Evolutionary conservation across 2,329 filamentous ascomycete species (phyloP).

Genomic region (Decorospora gaudefroyi): DNA sequence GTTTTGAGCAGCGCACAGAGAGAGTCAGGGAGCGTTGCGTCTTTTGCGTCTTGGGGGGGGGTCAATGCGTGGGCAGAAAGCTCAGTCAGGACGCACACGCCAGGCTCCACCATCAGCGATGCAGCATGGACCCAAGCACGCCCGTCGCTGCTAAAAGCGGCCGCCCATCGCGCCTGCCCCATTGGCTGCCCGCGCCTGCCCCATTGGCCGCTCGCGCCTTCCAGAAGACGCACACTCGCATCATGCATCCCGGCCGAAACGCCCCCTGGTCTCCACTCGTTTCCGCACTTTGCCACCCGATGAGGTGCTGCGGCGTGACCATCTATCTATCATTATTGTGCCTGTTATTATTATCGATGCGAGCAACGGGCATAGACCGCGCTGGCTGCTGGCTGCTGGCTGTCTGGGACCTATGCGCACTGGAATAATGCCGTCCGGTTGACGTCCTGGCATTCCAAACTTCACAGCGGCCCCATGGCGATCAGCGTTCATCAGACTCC

Average conservation of each 20-base stretch:
- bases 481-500: too few species aligned
- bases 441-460: not conserved
- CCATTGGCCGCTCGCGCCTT: slow-evolving; percentile 17
- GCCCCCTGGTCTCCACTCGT: slow-evolving; percentile 4
- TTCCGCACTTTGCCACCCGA: slow-evolving; percentile 7
- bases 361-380: too few species aligned
- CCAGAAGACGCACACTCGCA: slow-evolving; percentile 28
- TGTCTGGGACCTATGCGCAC: not conserved
- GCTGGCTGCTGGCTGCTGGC: not conserved
- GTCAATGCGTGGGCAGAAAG: slow-evolving; percentile 26
- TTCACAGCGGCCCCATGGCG: not conserved
- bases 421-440: too few species aligned
- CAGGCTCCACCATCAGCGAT: slow-evolving; percentile 20
- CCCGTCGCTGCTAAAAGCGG: slow-evolving; percentile 18
- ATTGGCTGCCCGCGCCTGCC: slow-evolving; percentile 20
- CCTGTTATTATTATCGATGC: too few species aligned
- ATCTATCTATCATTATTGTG: too few species aligned
- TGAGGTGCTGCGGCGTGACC: too few species aligned
- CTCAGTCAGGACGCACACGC: slow-evolving; percentile 26
- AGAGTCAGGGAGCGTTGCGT: slow-evolving; percentile 26
- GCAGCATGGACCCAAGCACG: too few species aligned
- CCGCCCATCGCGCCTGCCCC: slow-evolving; percentile 3
- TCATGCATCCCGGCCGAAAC: slow-evolving; percentile 17
- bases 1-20: slow-evolving; percentile 41
- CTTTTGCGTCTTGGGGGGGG: too few species aligned